A percentile compares a stretch with the other conserved stretches of the same genome.
Evolutionary conservation across 805 yeast species (phyloP).

Genomic region (Kodamaea sagamina): DNA sequence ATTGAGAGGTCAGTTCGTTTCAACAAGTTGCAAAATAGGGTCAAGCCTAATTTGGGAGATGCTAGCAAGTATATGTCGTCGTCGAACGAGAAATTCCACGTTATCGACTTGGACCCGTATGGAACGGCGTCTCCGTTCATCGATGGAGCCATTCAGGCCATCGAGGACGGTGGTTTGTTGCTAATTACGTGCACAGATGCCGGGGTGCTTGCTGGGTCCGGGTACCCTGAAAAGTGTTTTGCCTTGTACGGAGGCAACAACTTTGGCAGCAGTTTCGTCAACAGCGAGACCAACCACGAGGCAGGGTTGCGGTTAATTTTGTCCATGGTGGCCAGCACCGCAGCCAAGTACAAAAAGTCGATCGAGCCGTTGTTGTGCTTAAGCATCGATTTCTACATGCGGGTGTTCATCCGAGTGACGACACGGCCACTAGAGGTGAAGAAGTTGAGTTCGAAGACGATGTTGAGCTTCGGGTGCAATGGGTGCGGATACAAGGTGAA

Average conservation of each 20-base stretch:
- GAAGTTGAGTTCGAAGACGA: constrained; percentile 70
- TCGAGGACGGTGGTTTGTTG: constrained; percentile 82
- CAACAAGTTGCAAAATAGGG: constrained; percentile 60
- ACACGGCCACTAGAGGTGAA: constrained; percentile 83
- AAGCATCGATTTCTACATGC: constrained; percentile 89
- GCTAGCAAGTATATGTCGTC: constrained; percentile 79
- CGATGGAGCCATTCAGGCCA: constrained; percentile 83
- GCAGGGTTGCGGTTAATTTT: constrained; percentile 86
- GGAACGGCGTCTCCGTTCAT: constrained; percentile 97
- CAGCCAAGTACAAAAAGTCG: constrained; percentile 84
- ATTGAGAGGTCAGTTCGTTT: constrained; percentile 70
- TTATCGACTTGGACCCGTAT: constrained; percentile 93
- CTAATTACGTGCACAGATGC: constrained; percentile 95
- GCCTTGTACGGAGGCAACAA: constrained; percentile 93
- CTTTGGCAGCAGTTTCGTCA: constrained; percentile 55
- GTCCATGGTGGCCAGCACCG: constrained; percentile 71
- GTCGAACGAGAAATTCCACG: constrained; percentile 63
- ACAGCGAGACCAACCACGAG: constrained; percentile 83
- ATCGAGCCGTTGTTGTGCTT: constrained; percentile 85
- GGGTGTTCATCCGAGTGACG: constrained; percentile 77
- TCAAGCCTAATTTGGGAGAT: constrained; percentile 76
- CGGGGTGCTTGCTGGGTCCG: constrained; percentile 92
- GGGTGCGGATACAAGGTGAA: constrained; percentile 77
- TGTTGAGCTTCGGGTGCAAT: constrained; percentile 78
- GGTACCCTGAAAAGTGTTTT: constrained; percentile 95